Evolutionary conservation across 257 asterid species (phyloP), one percentile per base, ranked within the genome.

Genomic region (Jasminum sambac): DNA sequence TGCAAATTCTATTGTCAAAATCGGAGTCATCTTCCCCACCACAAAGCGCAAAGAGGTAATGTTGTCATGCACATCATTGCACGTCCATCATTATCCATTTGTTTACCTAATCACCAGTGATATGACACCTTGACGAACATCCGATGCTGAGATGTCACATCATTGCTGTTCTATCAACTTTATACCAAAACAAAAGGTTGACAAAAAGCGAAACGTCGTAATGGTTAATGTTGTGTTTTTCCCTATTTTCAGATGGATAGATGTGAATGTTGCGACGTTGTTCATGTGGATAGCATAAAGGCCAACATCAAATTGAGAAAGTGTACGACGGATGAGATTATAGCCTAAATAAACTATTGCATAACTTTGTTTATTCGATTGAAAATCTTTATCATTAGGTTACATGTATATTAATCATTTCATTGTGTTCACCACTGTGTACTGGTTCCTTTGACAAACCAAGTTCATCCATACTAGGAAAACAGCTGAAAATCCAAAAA

Each of bases 201-300:
- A 46, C 21, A 46, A 46, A 46, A 46, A 14, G 57, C 17, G 57
- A 46, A 46, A 16, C n/a, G 17, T 46, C 6, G 17, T 43, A 44
- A 46, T 6, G 8, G 16, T 8, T 16, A 14, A 5, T 16, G 55
- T 16, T 16, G 57, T n/a, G 57, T 46, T 46, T 48, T 11, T 57
- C 39, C 30, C 1, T 9, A 14, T 36, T 30, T 1, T 1, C 74
- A 78, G 82, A 68, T 73, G 21, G 70, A 78, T 44, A 71, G 79
- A 52, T 25, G 74, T 14, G 83, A 79, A 34, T 79, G 83, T 8
- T 79, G 83, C 24, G 83, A 79, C 34, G 10, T 78, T 0, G 21
- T 74, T 10, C 10, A 25, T 5, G 21, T 70, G 9, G 36, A 39
- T 8, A 64, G 68, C 0, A 63, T 24, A 46, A 40, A 60, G 16